phyloP scores from a whole-genome alignment of 306 rosid species.

The Vachellia pachyceras region DNA sequence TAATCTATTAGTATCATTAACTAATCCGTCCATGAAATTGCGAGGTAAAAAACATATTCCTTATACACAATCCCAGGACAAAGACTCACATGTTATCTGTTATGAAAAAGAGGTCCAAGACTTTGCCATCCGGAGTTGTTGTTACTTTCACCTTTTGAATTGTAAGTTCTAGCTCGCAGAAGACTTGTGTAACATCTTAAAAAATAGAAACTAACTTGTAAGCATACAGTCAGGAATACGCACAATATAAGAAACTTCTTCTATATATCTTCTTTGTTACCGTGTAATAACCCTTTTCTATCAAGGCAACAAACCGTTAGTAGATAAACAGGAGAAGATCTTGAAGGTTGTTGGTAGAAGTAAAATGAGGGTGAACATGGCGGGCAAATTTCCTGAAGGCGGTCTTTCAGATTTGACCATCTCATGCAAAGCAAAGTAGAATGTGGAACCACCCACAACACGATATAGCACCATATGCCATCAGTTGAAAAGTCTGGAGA shows the following conservation, averaged over 20 bases:
- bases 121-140: constrained; percentile 81
- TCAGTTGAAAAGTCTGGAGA: constrained; percentile 69
- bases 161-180: constrained; percentile 72
- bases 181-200: constrained; percentile 66
- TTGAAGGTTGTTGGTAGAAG: constrained; percentile 45
- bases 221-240: constrained; percentile 28
- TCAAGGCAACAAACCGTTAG: constrained; percentile 65
- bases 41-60: background rate
- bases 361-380: constrained; percentile 53
- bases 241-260: constrained; percentile 15
- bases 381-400: constrained; percentile 64
- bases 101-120: constrained; percentile 78
- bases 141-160: constrained; percentile 80
- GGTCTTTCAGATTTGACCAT: constrained; percentile 62
- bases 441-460: constrained; percentile 70
- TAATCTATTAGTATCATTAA: constrained; percentile 12
- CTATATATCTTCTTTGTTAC: constrained; percentile 37
- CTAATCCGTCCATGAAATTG: constrained; percentile 6
- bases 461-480: constrained; percentile 84
- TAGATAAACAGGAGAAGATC: constrained; percentile 60
- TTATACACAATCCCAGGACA: constrained; percentile 6
- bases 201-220: constrained; percentile 8
- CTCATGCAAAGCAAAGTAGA: constrained; percentile 43
- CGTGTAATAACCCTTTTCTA: constrained; percentile 72
- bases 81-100: constrained; percentile 70